Evolutionary conservation across 495 filamentous ascomycete genomes (phyloP).

Genomic region (Penicillium silybi): DNA sequence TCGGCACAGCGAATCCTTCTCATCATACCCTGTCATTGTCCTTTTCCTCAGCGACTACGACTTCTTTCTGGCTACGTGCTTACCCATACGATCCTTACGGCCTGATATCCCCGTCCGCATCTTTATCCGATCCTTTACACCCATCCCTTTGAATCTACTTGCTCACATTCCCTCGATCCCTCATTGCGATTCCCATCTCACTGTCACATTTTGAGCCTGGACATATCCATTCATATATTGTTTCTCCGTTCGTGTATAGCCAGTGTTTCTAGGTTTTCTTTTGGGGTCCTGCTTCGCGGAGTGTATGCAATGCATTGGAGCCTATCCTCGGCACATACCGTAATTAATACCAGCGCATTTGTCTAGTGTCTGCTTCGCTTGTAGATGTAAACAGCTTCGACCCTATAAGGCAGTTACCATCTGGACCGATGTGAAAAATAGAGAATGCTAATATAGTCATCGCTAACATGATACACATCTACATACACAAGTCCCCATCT

Average conservation of each 20-base stretch:
- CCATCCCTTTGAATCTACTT: background rate
- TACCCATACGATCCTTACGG: constrained; percentile 26
- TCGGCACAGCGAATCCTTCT: constrained; percentile 6
- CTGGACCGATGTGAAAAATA: background rate
- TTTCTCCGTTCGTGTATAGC: background rate
- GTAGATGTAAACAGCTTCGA: background rate
- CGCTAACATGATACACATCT: constrained; percentile 1
- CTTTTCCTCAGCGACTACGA: constrained; percentile 15
- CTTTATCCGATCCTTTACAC: background rate
- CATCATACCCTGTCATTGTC: constrained; percentile 19
- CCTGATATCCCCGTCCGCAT: constrained; percentile 14
- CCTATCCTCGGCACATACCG: constrained; percentile 1
- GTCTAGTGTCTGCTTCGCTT: background rate
- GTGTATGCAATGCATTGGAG: constrained; percentile 12
- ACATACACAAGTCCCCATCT: background rate
- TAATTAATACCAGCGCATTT: background rate
- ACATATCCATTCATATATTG: constrained; percentile 22
- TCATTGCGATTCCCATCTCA: background rate
- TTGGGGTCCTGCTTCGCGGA: background rate
- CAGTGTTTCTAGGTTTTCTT: background rate
- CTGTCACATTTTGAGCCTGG: constrained; percentile 18
- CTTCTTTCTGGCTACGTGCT: constrained; percentile 18
- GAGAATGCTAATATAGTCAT: background rate
- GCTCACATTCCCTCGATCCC: constrained; percentile 1
- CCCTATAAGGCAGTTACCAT: too few relatives aligned